phyloP scores from a whole-genome alignment of 2,329 filamentous ascomycete species.

The Pseudogymnoascus sp. region DNA sequence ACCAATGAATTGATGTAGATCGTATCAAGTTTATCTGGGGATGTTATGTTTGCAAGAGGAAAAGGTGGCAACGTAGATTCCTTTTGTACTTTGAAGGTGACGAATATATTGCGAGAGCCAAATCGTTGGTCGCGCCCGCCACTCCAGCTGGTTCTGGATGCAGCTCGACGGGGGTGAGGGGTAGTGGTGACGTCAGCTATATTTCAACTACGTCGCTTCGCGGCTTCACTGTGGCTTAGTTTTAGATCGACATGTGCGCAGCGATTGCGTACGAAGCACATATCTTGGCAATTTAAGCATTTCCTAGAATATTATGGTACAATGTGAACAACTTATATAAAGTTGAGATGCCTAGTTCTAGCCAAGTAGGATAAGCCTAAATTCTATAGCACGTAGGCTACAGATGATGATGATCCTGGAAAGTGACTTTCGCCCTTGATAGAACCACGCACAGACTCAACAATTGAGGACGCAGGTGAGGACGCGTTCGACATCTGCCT shows the following conservation, averaged over 20 bases:
- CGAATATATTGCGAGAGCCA: constrained; percentile 1
- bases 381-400: constrained; percentile 17
- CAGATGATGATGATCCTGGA: constrained; percentile 35
- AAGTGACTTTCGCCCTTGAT: constrained; percentile 27
- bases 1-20: background rate
- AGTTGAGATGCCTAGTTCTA: constrained; percentile 10
- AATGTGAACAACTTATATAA: constrained; percentile 4
- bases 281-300: constrained; percentile 7
- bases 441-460: constrained; percentile 53
- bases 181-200: background rate
- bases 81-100: constrained; percentile 2
- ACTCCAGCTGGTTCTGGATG: constrained; percentile 2
- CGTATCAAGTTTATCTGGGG: background rate
- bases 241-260: background rate
- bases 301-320: constrained; percentile 1
- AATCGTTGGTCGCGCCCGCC: background rate
- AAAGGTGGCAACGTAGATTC: background rate
- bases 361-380: constrained; percentile 9
- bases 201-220: constrained; percentile 1
- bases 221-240: background rate
- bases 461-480: constrained; percentile 67
- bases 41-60: background rate
- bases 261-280: constrained; percentile 3
- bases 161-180: background rate
- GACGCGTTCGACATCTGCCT: constrained; percentile 82